A percentile compares a stretch with the other conserved stretches of the same genome.
Evolutionary conservation across 768 basidiomycete species (phyloP).

Genomic region (Clathrus columnatus): DNA sequence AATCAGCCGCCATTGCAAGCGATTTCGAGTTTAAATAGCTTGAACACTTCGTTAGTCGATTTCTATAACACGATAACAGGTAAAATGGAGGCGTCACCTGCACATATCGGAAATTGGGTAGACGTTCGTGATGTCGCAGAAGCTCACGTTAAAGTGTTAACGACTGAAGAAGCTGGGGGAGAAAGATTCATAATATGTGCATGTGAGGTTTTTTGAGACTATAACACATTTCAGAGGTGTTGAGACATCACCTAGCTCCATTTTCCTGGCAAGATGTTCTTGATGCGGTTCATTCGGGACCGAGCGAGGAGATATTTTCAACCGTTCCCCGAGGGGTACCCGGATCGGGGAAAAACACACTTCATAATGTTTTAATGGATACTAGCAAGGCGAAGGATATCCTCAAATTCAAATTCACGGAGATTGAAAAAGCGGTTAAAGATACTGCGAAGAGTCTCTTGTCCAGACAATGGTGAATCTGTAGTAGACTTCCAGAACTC

Average conservation of each 20-base stretch:
- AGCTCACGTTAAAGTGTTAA: constrained; percentile 46
- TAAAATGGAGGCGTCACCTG: background rate
- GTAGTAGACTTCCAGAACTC: no score
- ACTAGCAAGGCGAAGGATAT: constrained; percentile 23
- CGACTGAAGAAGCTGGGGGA: constrained; percentile 42
- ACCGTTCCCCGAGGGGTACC: constrained; percentile 4
- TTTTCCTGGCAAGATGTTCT: constrained; percentile 6
- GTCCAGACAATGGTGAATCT: constrained; percentile 3
- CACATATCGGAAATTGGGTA: constrained; percentile 28
- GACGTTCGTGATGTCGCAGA: constrained; percentile 50
- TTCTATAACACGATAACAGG: constrained; percentile 3
- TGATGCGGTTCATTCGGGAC: background rate
- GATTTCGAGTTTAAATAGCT: constrained; percentile 23
- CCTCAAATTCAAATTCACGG: constrained; percentile 25
- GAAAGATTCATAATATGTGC: constrained; percentile 47
- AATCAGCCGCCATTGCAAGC: constrained; percentile 30
- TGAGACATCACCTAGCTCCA: background rate
- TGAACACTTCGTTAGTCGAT: constrained; percentile 27
- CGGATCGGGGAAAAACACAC: background rate
- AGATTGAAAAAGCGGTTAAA: constrained; percentile 22
- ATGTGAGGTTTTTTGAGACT: constrained; percentile 14
- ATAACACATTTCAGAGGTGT: background rate
- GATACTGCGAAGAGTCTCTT: constrained; percentile 15
- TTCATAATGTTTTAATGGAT: constrained; percentile 19
- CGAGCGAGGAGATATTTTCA: constrained; percentile 14